Evolutionary conservation across 495 filamentous ascomycete genomes (phyloP).

Genomic region (Chlorociboria aeruginascens): DNA sequence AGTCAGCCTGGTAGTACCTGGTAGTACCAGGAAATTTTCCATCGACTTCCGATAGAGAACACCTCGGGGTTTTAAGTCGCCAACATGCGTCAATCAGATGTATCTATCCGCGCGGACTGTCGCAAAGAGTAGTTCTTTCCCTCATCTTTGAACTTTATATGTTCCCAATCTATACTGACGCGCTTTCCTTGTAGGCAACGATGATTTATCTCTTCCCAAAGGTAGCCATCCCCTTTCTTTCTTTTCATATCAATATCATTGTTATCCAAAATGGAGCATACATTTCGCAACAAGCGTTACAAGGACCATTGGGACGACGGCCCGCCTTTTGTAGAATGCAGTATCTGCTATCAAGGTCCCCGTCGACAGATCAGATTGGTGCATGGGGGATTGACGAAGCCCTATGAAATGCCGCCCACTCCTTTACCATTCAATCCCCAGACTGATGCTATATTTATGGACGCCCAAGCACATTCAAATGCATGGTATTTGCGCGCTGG

Average conservation of each 20-base stretch:
- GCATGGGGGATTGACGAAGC: too few species aligned
- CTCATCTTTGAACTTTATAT: neutral
- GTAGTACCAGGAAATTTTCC: too few species aligned
- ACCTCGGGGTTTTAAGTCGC: neutral
- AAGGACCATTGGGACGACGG: neutral
- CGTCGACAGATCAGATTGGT: too few species aligned
- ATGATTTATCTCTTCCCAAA: constrained; percentile 91
- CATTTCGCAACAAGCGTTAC: neutral
- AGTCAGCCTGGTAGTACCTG: too few species aligned
- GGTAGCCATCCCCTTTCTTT: constrained; percentile 13
- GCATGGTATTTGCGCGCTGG: too few species aligned
- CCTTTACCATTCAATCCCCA: too few species aligned
- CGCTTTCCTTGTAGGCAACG: constrained; percentile 44
- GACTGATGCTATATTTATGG: too few species aligned
- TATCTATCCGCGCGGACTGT: neutral
- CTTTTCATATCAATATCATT: neutral
- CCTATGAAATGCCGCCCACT: too few species aligned
- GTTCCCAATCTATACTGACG: neutral
- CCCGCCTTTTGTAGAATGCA: constrained; percentile 2
- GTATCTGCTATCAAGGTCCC: neutral
- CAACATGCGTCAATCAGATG: neutral
- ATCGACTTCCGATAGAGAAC: too few species aligned
- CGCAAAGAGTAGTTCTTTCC: neutral
- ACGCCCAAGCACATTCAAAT: too few species aligned
- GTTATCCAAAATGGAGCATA: neutral